Base-by-base conservation (phyloP, 2,329 filamentous ascomycete genomes). In the Aspergillus sp. region DNA sequence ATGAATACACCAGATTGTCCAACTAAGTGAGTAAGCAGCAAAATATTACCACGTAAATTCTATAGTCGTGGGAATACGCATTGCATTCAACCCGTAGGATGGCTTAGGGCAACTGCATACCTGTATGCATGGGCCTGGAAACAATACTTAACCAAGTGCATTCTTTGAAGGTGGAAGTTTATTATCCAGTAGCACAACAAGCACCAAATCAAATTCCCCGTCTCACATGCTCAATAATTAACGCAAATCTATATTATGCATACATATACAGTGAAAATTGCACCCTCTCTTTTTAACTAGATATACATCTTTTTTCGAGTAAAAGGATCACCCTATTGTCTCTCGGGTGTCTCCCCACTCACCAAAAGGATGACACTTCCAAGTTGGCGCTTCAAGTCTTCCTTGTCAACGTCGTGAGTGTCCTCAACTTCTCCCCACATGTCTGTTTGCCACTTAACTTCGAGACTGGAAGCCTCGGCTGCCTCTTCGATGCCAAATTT, bases 361-460 rank as follows among this genome's bases (percentile, higher is more conserved):
- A 97, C 89, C 50, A 98, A 77, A 68, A 98, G 72, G 15, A 96
- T 82, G 11, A 91, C 90, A 72, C 91, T 96, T 13, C 93, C 95
- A 59, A 98, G 78, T 77, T 98, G 95, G 68, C 93, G 83, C 70
- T 86, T 84, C 64, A 98, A 66, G 75, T 99, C 95, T 75, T 96
- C 93, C 74, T 88, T 90, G 68, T 96, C 89, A 1, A 99, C 95
- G 79, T 99, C 95, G 76, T 99, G 95, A 27, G 93, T 96, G 75
- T 99, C 93, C 74, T 99, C 95, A 1, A 99, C 95, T 80, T 96
- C 93, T 8, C 95, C 95, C 93, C 95, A 98, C 75, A 89, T 87
- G 27, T 84, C 80, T 1, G 88, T 96, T 82, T 99, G 95, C 88
- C 91, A 97, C 62, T 86, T 82, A 15, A 96, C 91, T 79, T 99